Evolutionary conservation across 2,329 filamentous ascomycete species (phyloP), one percentile per base, ranked within the genome.

Genomic region (Pyrenophora teres): DNA sequence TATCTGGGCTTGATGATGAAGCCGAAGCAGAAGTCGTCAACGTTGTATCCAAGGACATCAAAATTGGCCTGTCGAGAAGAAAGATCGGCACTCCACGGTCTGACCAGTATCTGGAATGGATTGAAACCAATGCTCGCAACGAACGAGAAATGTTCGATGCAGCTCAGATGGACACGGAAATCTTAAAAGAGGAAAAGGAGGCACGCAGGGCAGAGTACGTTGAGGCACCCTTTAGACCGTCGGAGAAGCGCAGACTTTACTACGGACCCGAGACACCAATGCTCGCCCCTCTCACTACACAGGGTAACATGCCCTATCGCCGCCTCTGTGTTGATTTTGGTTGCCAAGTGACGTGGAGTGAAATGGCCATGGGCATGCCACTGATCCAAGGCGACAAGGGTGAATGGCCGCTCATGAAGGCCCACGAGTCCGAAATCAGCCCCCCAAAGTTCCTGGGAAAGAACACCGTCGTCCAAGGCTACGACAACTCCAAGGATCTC

Each of bases 371-470:
- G 83, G 87, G 90, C 23, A 78, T 96, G 74, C 92, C 93, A 8
- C 77, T 99, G 36, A 82, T 99, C 5, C 92, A 97, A 73, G 94
- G 94, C 31, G 85, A 89, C 59, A 95, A 93, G 75, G 82, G 87
- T 1, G 94, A 99, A 77, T 99, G 94, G 94, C 92, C 94, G 16
- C 80, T 99, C 48, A 85, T 97, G 81, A 95, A 94, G 74, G 90
- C 90, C 3, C 94, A 99, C 70, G 86, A 92, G 70, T 89, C 87
- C 6, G 94, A 99, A 74, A 79, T 88, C 15, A 74, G 78, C 18
- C 84, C 91, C 19, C 93, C 93, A 15, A 83, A 81, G 31, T 87
- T 90, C 67, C 81, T 78, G 1, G 78, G 81, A 2, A 78, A 76
- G 56, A 76, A 76, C 18, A 76, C 76, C 6, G 75, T 92, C 35